Base-by-base conservation (phyloP, 345 rosid species). In the Orychophragmus violaceus region DNA sequence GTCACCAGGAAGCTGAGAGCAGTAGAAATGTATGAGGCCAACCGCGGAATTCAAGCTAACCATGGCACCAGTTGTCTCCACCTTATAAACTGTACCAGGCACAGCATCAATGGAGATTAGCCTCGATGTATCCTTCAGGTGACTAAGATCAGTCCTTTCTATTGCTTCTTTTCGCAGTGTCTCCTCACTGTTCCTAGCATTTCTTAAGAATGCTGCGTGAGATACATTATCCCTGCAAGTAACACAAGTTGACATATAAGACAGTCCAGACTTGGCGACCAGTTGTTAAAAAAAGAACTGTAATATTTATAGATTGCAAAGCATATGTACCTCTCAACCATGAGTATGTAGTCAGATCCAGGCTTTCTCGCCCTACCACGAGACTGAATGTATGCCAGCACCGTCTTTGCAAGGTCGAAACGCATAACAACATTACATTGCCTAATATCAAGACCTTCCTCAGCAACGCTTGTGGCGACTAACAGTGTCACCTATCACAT, bases 351-450 rank as follows among this genome's bases (percentile, higher is more conserved):
- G 85, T 87, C 95, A 74, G 99, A 94, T 36, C 99, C 99, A 74
- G 99, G 97, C 79, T 94, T 94, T 82, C 99, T 85, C 51, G 99
- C 99, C 76, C 99, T 90, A 62, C 99, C 99, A 67, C 99, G 88
- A 0, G 99, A 94, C 81, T 94, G 99, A 77, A 94, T 94, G 70
- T 94, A 90, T 13, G 99, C 99, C 57, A 94, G 79, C 50, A 94
- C 99, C 62, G 99, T 94, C 84, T 94, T 94, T 55, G 99, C 99
- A 58, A 94, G 99, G 74, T 94, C 99, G 76, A 94, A 94, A 62
- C 99, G 95, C 72, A 94, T 90, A 44, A 94, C 99, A 67, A 94
- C 97, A 71, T 90, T 94, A 84, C 99, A 94, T 68, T 94, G 99
- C 73, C 99, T 82, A 42, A 94, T 94, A 78, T 94, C 99, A 70